Base-by-base conservation (phyloP, 2,329 filamentous ascomycete species). In the Basipetospora chlamydospora region DNA sequence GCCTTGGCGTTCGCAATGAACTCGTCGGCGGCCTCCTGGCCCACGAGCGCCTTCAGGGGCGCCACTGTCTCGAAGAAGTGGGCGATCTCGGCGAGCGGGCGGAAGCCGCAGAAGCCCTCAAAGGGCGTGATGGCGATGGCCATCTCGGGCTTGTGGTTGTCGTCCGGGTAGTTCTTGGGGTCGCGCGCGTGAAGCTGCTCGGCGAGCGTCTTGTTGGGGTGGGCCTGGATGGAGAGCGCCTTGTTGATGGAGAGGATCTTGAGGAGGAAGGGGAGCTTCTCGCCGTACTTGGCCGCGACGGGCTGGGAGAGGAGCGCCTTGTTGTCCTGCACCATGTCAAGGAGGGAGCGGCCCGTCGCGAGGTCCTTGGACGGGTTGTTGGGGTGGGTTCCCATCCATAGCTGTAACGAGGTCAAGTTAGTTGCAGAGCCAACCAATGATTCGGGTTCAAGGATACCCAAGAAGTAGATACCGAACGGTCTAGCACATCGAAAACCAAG, bases 101-200 rank as follows among this genome's bases (percentile, higher is more conserved):
- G 75, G 66, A 98, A 98, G 23, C 90, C 90, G 50, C 90, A 98
- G 23, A 98, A 72, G 1, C 90, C 90, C 54, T 96, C 88, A 46
- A 98, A 98, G 0, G 85, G 80, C 1, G 90, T 96, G 49, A 98
- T 80, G 43, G 90, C 90, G 56, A 98, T 94, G 43, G 90, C 87
- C 90, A 98, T 98, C 61, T 98, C 90, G 23, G 90, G 90, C 63
- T 98, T 98, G 68, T 98, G 90, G 63, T 98, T 98, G 64, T 96
- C 88, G 66, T 98, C 86, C 40, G 88, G 90, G 54, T 98, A 98
- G 65, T 98, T 92, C 60, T 84, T 84, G 33, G 86, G 72, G 53
- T 98, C 88, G 43, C 70, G 76, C 26, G 77, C 73, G 56, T 96
- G 90, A 21, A 98, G 66, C 54, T 85, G 64, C 61, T 92, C 88